Base-by-base conservation (phyloP, 768 basidiomycete genomes). In the Trametes elegans region DNA sequence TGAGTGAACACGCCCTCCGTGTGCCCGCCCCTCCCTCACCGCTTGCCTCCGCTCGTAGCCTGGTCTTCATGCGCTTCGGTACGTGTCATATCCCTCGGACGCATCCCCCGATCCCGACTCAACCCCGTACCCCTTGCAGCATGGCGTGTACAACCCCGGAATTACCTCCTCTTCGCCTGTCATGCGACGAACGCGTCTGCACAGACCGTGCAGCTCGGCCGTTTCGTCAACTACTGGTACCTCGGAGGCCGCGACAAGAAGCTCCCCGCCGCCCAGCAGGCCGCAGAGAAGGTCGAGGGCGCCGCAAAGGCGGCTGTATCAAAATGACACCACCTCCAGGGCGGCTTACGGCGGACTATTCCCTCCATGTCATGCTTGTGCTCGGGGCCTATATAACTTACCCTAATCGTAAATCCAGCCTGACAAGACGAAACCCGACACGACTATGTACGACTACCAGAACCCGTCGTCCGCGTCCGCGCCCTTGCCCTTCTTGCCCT, bases 51-150 rank as follows among this genome's bases (percentile, higher is more conserved):
- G 1, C 18, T 13, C 39, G 19, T 42, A 83, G 82, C 4, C 64
- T 79, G 69, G 92, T 97, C 58, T 98, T 98, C 77, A 95, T 94
- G 88, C 90, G 95, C 16, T 95, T 95, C 64, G 93, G 93, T 93
- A 62, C 39, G 65, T 63, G 35, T 19, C 38, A 24, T 29, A 4
- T 45, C 5, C 11, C 24, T 29, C 24, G n/a, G 29, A 24, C 11
- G 34, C 28, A 3, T 14, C 35, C 19, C 21, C 5, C 31, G 49
- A 34, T 13, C n/a, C n/a, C n/a, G n/a, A 55, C 32, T 36, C 24
- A 19, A 7, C 16, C 18, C 14, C 35, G 7, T 51, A n/a, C n/a
- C n/a, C n/a, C n/a, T 13, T 35, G 10, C 61, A 94, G 95, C 95
- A 52, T 98, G 95, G 95, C 82, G 83, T 57, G 95, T 98, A 36